phyloP scores from a whole-genome alignment of 2,329 filamentous ascomycete species.

The Microdochium bolleyi region DNA sequence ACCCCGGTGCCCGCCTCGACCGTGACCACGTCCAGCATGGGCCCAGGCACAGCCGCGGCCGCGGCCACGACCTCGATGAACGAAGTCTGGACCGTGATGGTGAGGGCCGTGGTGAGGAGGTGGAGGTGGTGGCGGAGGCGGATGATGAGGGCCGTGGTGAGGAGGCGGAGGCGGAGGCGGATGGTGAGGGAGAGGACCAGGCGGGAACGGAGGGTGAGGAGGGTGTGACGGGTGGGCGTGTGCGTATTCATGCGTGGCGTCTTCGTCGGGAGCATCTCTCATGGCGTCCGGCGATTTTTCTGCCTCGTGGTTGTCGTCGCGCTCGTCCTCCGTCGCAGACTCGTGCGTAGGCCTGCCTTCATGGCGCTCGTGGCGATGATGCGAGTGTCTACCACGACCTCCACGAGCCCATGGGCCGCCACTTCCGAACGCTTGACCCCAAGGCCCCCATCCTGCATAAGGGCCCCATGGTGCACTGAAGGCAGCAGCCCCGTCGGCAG shows the following conservation, averaged over 20 bases:
- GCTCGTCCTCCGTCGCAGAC: conserved; percentile 9
- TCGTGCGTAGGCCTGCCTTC: conserved; percentile 14
- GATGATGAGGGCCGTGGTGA: conserved; percentile 10
- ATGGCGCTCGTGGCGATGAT: conserved; percentile 14
- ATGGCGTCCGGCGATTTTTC: conserved; percentile 23
- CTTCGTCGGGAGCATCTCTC: conserved; percentile 10
- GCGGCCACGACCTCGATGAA: conserved; percentile 10
- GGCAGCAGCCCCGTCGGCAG: conserved; percentile 6
- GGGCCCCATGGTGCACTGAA: conserved; percentile 7
- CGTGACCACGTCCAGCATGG: not conserved
- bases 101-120: conserved; percentile 5
- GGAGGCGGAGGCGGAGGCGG: conserved; percentile 3
- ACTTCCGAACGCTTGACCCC: conserved; percentile 4
- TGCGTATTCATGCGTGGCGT: conserved; percentile 3
- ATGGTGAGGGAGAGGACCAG: conserved; percentile 10
- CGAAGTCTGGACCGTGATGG: conserved; percentile 13
- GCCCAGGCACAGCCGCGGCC: conserved; percentile 5
- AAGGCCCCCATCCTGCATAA: conserved; percentile 7
- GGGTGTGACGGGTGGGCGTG: conserved; percentile 5
- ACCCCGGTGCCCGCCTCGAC: conserved; percentile 6
- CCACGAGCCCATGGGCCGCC: conserved; percentile 7
- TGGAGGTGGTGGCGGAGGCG: conserved; percentile 3
- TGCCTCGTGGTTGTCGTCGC: conserved; percentile 20
- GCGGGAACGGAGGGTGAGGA: conserved; percentile 8
- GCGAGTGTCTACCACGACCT: conserved; percentile 9